These are phyloP conservation scores for Brassica incana DNA, from an alignment of 345 rosid species.

Conservation along the genomic window DNA sequence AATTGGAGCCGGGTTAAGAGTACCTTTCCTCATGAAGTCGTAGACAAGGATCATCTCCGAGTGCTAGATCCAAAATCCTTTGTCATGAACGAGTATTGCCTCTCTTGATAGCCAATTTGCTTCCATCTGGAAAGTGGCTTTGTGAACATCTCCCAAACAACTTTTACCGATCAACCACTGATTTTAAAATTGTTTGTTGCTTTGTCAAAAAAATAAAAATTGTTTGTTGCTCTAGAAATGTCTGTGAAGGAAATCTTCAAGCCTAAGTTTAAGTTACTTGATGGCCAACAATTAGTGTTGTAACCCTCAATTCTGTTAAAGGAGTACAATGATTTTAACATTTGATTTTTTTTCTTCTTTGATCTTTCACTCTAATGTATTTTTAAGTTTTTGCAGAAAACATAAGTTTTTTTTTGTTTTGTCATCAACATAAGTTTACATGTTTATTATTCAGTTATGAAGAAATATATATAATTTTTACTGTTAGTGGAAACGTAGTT, in stretches of 20 bases:
- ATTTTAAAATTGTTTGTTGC: neutral
- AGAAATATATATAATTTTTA: too few species aligned
- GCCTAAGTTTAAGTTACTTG: slow-evolving; percentile 20
- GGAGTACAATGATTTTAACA: slow-evolving; percentile 43
- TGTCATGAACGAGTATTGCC: slow-evolving; percentile 29
- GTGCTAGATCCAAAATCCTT: slow-evolving; percentile 11
- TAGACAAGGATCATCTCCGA: too few species aligned
- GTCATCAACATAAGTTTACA: too few species aligned
- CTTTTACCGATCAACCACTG: slow-evolving; percentile 24
- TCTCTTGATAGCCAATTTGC: slow-evolving; percentile 32
- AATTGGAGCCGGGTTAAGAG: too few species aligned
- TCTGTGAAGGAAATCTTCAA: slow-evolving; percentile 20
- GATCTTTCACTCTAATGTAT: too few species aligned
- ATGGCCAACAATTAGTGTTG: neutral
- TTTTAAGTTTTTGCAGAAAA: too few species aligned
- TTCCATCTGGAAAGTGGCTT: neutral
- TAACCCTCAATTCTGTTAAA: slow-evolving; percentile 40
- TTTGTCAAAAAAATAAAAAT: neutral
- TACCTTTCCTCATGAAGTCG: slow-evolving; percentile 29
- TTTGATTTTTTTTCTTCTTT: too few species aligned
- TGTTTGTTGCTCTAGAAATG: slow-evolving; percentile 26
- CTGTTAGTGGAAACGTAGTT: too few species aligned
- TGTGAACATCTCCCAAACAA: slow-evolving; percentile 30
- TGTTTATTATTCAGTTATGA: too few species aligned
- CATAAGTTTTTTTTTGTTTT: too few species aligned